These are phyloP conservation scores for Silene uniflora DNA, from an alignment of 148 eudicot species.

Conservation along the genomic window DNA sequence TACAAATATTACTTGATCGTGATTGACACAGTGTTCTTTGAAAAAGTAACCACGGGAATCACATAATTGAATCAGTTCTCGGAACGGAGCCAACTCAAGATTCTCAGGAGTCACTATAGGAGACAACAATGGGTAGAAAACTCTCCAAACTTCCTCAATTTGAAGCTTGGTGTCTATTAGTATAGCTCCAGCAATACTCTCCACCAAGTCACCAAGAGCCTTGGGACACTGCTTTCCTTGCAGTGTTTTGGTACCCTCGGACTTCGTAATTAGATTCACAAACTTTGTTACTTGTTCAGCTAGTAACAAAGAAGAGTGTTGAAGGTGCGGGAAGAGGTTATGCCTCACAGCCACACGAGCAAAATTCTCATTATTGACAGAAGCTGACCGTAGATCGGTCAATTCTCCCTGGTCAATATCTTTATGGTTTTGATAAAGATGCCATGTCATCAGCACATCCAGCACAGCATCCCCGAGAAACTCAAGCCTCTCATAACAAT, in stretches of 20 bases:
- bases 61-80: constrained; percentile 76
- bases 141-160: constrained; percentile 79
- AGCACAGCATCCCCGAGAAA: constrained; percentile 92
- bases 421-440: constrained; percentile 59
- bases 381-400: constrained; percentile 94
- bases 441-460: constrained; percentile 75
- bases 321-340: constrained; percentile 73
- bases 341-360: constrained; percentile 70
- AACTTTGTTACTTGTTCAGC: constrained; percentile 52
- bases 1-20: constrained; percentile 38
- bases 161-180: constrained; percentile 74
- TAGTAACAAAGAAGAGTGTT: constrained; percentile 47
- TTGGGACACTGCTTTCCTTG: constrained; percentile 62
- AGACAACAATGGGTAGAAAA: constrained; percentile 65
- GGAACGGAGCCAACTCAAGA: constrained; percentile 74
- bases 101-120: constrained; percentile 95
- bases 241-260: constrained; percentile 33
- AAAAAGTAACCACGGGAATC: constrained; percentile 73
- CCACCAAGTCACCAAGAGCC: constrained; percentile 91
- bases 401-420: constrained; percentile 82
- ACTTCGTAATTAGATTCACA: constrained; percentile 42
- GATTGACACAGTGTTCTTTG: constrained; percentile 40
- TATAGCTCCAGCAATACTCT: constrained; percentile 89
- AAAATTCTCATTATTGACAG: constrained; percentile 85
- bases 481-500: constrained; percentile 84